These are phyloP conservation scores for Collariella sp. DNA, from an alignment of 495 filamentous ascomycete genomes.

Conservation along the genomic window DNA sequence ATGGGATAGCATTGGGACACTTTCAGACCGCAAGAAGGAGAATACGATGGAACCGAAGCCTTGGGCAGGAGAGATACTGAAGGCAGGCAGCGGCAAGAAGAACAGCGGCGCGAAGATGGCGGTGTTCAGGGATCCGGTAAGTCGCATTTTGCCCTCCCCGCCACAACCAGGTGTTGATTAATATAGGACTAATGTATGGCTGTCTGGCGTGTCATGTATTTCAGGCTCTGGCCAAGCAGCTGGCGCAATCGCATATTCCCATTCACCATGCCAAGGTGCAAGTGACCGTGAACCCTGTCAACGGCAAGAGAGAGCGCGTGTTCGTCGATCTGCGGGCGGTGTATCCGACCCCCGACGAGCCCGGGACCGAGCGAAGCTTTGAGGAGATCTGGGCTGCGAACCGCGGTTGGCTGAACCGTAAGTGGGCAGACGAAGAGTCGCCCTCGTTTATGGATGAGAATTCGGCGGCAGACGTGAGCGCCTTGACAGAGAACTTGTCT, in stretches of 20 bases:
- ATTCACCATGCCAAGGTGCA: conserved; percentile 51
- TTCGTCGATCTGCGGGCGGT: conserved; percentile 77
- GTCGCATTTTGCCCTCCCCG: conserved; percentile 33
- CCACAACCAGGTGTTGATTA: conserved; percentile 72
- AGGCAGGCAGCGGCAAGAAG: conserved; percentile 73
- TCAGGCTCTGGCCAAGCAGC: conserved; percentile 44
- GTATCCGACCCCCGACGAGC: conserved; percentile 66
- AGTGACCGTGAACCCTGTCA: conserved; percentile 67
- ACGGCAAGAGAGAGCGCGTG: conserved; percentile 70
- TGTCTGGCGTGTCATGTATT: conserved; percentile 48
- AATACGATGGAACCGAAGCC: conserved; percentile 80
- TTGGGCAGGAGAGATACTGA: conserved; percentile 86
- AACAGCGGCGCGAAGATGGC: conserved; percentile 70
- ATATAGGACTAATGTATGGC: conserved; percentile 82
- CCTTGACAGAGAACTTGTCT: conserved; percentile 21
- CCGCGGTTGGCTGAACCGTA: conserved; percentile 65
- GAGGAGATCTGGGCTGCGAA: conserved; percentile 80
- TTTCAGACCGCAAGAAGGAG: conserved; percentile 86
- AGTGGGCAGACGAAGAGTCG: conserved; percentile 51
- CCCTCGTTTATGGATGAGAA: conserved; percentile 16
- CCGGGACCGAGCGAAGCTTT: conserved; percentile 67
- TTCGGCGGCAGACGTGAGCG: conserved; percentile 18
- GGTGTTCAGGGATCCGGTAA: conserved; percentile 94
- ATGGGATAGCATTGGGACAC: conserved; percentile 85
- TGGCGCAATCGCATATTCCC: conserved; percentile 42